Evolutionary conservation across 805 yeast genomes (phyloP), one percentile per base, ranked within the genome.

Genomic region (Nakazawaea ishiwadae): DNA sequence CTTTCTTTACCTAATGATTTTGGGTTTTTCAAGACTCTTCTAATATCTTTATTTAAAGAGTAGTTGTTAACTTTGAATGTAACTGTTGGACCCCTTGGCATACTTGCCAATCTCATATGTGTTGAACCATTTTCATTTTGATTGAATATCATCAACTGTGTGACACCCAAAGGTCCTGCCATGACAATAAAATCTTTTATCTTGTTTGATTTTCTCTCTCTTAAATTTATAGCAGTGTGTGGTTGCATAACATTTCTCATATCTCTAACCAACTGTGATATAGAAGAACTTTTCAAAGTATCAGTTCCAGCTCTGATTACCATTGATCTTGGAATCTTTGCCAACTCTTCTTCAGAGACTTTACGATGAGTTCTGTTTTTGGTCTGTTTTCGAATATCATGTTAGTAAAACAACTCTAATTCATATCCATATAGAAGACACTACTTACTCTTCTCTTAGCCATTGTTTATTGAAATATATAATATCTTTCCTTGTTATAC

Each of bases 161-260:
- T 74, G 17, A 93, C 96, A 20, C 96, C 96, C 33, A 93, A 69
- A 11, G 98, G 98, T 5, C 98, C 98, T 29, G 96, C 86, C 96
- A 93, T 90, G n/a, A 88, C 96, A n/a, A 90, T 76, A 53, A 84
- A 93, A 64, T 91, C 99, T 60, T 84, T 87, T 50, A 93, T 69
- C 56, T 81, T 85, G 62, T 93, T 93, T 30, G 86, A 70, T 58
- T 86, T 87, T 38, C 98, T 72, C 63, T 93, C 99, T 49, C 81
- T 74, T 45, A 93, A 71, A 50, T 79, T 84, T 53, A 88, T 79
- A 10, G 98, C 97, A 3, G 99, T 93, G 55, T 91, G 95, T 11
- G 99, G 99, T 58, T 88, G 93, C 96, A 93, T 89, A 49, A 89
- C 77, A 46, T 76, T 75, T 57, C 99, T 77, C 61, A 90, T 79